Conservation (phyloP, 768 basidiomycete genomes). For the Kwoniella heveanensis region DNA sequence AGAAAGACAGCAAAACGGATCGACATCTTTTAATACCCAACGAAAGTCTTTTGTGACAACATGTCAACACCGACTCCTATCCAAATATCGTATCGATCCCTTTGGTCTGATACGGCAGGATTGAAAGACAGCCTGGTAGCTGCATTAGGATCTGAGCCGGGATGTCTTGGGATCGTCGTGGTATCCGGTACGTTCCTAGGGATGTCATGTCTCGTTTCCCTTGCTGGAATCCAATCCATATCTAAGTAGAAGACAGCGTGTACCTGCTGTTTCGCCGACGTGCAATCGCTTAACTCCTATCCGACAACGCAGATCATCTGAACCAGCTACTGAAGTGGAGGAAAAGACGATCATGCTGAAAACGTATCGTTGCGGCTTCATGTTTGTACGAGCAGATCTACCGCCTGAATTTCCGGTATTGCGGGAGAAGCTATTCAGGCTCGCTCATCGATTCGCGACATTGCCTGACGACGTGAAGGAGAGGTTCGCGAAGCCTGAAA, state of each 20-base stretch:
- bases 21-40: no score
- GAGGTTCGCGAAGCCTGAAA: conserved; percentile 70
- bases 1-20: no score
- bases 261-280: no score
- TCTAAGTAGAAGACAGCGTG: no score
- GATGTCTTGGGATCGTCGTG: conserved; percentile 51
- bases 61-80: conserved; percentile 3
- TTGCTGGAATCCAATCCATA: not conserved
- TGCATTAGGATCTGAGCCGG: conserved; percentile 48
- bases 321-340: no score
- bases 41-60: no score
- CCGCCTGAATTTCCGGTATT: conserved; percentile 67
- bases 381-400: not conserved
- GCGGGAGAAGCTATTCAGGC: conserved; percentile 71
- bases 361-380: not conserved
- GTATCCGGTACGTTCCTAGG: conserved; percentile 36
- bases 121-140: conserved; percentile 8
- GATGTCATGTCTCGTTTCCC: not conserved
- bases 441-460: conserved; percentile 74
- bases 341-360: no score
- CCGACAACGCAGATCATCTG: no score
- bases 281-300: no score
- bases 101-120: not conserved
- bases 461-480: conserved; percentile 71
- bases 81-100: not conserved